Conservation (phyloP, 129 eudicot genomes). For the Flaveria robusta region DNA sequence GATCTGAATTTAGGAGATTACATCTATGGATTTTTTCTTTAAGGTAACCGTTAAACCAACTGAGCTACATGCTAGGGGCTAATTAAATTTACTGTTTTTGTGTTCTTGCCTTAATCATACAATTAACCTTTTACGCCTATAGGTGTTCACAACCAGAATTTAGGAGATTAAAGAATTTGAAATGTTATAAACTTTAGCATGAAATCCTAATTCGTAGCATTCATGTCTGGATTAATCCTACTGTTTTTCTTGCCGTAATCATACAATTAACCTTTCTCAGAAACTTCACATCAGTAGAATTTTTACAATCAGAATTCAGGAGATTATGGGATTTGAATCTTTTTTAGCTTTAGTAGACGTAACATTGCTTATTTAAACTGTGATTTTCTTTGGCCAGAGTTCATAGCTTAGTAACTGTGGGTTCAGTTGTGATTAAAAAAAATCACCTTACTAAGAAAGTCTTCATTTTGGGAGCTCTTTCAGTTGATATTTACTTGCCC, state of each 20-base stretch:
- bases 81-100: background rate
- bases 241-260: background rate
- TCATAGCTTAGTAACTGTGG: background rate
- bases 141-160: conserved; percentile 2
- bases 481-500: background rate
- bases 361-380: background rate
- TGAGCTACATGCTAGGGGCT: too few relatives aligned
- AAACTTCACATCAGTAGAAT: background rate
- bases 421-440: background rate
- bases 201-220: too few relatives aligned
- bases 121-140: background rate
- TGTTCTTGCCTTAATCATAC: background rate
- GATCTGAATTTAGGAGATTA: too few relatives aligned
- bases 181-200: too few relatives aligned
- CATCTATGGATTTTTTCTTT: too few relatives aligned
- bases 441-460: background rate
- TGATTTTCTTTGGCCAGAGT: background rate
- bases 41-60: too few relatives aligned
- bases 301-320: background rate
- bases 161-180: background rate
- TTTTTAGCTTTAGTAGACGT: background rate
- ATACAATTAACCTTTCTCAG: background rate
- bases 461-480: background rate
- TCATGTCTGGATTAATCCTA: too few relatives aligned
- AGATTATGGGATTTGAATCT: background rate